Evolutionary conservation across 2,329 filamentous ascomycete genomes (phyloP), one percentile per base, ranked within the genome.

Genomic region (Aspergillus viridinutans): DNA sequence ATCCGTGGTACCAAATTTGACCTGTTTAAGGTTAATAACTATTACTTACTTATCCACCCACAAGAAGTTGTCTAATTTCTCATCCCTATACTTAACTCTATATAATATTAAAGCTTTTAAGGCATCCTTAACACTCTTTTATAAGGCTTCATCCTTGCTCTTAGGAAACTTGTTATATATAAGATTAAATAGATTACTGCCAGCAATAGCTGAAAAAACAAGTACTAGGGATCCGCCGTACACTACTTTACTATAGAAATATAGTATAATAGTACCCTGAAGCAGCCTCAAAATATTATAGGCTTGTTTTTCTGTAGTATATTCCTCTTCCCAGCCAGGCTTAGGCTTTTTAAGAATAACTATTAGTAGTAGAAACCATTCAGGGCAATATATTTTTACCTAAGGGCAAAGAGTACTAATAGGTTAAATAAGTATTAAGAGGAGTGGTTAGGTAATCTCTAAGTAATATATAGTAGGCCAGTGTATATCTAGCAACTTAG

Each of bases 291-390:
- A 43, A 35, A 48, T n/a, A 10, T 35, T 20, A 21, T 54, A 54
- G 25, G 40, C 42, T 49, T 54, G 4, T n/a, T 35, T 54, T 20
- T 54, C 52, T 9, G 8, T 54, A 26, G 25, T 14, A 29, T 48
- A 54, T 29, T 54, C 25, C n/a, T 54, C 52, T 54, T 48, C 28
- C 52, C 52, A 54, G 21, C 25, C n/a, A 48, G 32, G 23, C 40
- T 54, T 54, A 17, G 45, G 42, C 40, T 49, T 54, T 29, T 54
- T 54, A 8, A 54, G 42, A 32, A 54, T 54, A 28, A 54, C 52
- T 32, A 20, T 54, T 17, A 38, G 7, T 14, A 38, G 52, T 47
- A 54, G 52, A 32, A 48, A 54, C 25, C 21, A 38, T 38, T 38
- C 35, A 38, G 35, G 35, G 4, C 35, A 38, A 38, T 9, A 38